Percentiles rank a stretch among this genome's conserved stretches.
Evolutionary conservation across 2,329 filamentous ascomycete species (phyloP).

Genomic region (Colletotrichum sp.): DNA sequence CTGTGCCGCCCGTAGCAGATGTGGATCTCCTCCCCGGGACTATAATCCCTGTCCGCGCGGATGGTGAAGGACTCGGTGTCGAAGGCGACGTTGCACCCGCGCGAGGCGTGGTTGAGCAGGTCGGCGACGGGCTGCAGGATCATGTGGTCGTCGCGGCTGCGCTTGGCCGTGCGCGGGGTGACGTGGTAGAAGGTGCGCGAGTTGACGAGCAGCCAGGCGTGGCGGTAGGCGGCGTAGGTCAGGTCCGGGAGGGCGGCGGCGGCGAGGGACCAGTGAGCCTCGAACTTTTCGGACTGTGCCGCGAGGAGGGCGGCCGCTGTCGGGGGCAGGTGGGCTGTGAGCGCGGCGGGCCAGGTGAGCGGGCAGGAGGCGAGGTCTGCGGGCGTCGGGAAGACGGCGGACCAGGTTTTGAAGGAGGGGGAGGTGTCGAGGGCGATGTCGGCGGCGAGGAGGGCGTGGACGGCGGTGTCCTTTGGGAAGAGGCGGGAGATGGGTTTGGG

Average conservation of each 20-base stretch:
- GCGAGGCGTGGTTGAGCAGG: conserved; percentile 66
- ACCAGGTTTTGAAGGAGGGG: conserved; percentile 61
- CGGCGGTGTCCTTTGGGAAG: conserved; percentile 59
- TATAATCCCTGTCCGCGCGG: conserved; percentile 54
- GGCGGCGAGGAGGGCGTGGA: conserved; percentile 77
- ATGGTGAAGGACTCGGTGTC: conserved; percentile 59
- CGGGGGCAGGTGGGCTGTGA: conserved; percentile 52
- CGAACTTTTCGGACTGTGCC: conserved; percentile 54
- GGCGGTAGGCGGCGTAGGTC: conserved; percentile 49
- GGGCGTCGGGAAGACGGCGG: conserved; percentile 68
- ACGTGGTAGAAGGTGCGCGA: conserved; percentile 67
- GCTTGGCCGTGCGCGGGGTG: conserved; percentile 46
- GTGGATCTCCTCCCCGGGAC: conserved; percentile 66
- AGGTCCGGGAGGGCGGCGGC: conserved; percentile 30
- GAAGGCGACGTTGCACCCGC: conserved; percentile 58
- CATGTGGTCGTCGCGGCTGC: conserved; percentile 62
- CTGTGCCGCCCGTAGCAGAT: conserved; percentile 74
- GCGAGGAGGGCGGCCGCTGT: conserved; percentile 49
- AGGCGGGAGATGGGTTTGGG: conserved; percentile 55
- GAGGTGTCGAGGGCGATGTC: conserved; percentile 63
- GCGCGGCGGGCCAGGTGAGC: conserved; percentile 50
- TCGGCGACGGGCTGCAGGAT: conserved; percentile 76
- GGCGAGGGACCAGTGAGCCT: conserved; percentile 43
- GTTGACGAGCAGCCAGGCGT: conserved; percentile 66
- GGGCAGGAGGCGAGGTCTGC: conserved; percentile 61